Evolutionary conservation across 768 basidiomycete species (phyloP).

Genomic region (Gymnopilus dilepis): DNA sequence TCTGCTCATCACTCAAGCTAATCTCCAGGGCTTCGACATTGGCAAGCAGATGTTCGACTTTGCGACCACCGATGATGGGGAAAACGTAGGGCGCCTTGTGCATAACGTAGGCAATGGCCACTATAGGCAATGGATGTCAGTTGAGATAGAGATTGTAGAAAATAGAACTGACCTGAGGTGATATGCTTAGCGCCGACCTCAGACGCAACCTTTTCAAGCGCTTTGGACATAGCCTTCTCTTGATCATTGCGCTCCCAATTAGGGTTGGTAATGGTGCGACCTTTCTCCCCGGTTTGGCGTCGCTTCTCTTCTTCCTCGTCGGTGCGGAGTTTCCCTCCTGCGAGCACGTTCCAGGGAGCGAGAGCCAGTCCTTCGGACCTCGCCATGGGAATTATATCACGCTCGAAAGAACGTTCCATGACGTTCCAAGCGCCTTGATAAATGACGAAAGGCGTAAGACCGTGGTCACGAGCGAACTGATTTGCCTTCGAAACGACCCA

Average conservation of each 20-base stretch:
- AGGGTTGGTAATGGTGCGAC: constrained; percentile 33
- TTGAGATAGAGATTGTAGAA: too few relatives aligned
- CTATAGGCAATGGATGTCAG: constrained; percentile 23
- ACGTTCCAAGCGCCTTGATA: constrained; percentile 54
- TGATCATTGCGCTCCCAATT: constrained; percentile 53
- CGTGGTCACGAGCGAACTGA: constrained; percentile 52
- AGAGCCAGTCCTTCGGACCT: constrained; percentile 46
- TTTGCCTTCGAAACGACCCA: constrained; percentile 53
- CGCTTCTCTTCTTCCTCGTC: constrained; percentile 44
- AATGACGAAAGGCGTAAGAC: constrained; percentile 52
- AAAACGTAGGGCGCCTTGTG: constrained; percentile 60
- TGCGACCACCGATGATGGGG: constrained; percentile 57
- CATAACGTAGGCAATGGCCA: constrained; percentile 59
- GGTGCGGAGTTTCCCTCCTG: constrained; percentile 54
- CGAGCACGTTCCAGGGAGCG: constrained; percentile 38
- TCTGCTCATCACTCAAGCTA: constrained; percentile 48
- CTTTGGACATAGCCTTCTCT: constrained; percentile 47
- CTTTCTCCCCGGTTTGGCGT: constrained; percentile 38
- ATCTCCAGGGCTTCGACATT: constrained; percentile 59
- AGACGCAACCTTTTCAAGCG: constrained; percentile 53
- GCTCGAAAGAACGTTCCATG: constrained; percentile 50
- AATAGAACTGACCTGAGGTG: constrained; percentile 44
- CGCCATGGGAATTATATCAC: constrained; percentile 55
- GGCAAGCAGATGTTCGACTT: constrained; percentile 53
- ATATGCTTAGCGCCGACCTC: constrained; percentile 54